Base-by-base conservation (phyloP, 208 protist species). In the Naegleria lovaniensis region DNA sequence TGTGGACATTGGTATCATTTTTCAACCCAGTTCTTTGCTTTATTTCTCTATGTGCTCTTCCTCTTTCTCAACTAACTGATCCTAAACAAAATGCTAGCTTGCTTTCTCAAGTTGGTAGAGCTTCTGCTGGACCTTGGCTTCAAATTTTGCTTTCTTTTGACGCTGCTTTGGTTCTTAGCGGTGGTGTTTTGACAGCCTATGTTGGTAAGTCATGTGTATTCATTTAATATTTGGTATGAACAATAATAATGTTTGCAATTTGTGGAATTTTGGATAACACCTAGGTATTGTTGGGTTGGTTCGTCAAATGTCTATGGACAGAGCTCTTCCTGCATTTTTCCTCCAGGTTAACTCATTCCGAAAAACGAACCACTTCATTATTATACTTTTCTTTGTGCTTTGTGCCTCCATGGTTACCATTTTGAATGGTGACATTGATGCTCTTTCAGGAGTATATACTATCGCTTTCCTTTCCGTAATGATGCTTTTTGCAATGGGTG, bases 131-230 rank as follows among this genome's bases (percentile, higher is more conserved):
- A 33, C 39, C 58, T 55, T 93, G 91, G 90, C 92, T 95, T 41
- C 91, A 92, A 55, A 36, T 92, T 43, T 48, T 93, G 29, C 58
- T 95, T 5, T 83, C 90, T 25, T 76, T 94, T n/a, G 95, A 97
- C 92, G 96, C 96, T 11, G 86, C 92, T 7, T 40, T 96, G 6
- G 95, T 97, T 3, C 93, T 97, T 0, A 93, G 93, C 25, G 95
- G 95, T 76, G 92, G 95, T 36, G 94, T 97, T 4, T 91, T 97
- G n/a, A 97, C 95, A 0, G 94, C 92, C 58, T 97, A 96, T 85
- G 95, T 97, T 43, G 96, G 96, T n/a, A n/a, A n/a, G n/a, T n/a
- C n/a, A n/a, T n/a, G n/a, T n/a, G n/a, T n/a, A n/a, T 88, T n/a
- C n/a, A n/a, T n/a, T n/a, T n/a, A 33, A 83, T n/a, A 33, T n/a